Base-by-base conservation (phyloP, 2,329 filamentous ascomycete genomes). In the Fonsecaea erecta region DNA sequence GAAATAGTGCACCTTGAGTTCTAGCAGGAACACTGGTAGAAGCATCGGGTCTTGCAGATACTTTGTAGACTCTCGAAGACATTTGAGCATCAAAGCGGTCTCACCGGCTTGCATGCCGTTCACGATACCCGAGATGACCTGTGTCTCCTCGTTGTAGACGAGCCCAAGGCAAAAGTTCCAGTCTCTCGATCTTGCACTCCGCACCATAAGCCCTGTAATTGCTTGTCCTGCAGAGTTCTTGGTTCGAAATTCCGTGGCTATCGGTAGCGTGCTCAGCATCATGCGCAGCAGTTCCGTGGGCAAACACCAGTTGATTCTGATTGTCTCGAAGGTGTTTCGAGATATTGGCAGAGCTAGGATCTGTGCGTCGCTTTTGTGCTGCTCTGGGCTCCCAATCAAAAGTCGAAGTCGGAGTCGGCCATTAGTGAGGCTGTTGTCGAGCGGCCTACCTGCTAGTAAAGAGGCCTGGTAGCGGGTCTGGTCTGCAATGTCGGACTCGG, bases 161-260 rank as follows among this genome's bases (percentile, higher is more conserved):
- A 67, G 43, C 8, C 37, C 65, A 18, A 67, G 40, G 28, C 65
- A 67, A 58, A 64, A 67, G 40, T 65, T 67, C 65, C 65, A 67
- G 24, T 67, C 65, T 26, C 65, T 59, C 16, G 65, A 67, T 62
- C 65, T 57, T 14, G 56, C 65, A 24, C 57, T 60, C 46, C 65
- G 34, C n/a, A 63, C 24, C 62, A 67, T 67, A 11, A 67, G 28
- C 26, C 57, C 65, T 1, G 52, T 65, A 14, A 58, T 26, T 5
- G 46, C n/a, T n/a, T 37, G n/a, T 12, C 43, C 63, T 5, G n/a
- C 9, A 1, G 12, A 18, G 24, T 59, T 30, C 18, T 18, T 18
- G 14, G 56, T 32, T 21, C 12, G 21, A n/a, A 67, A 64, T n/a
- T 59, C 51, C 21, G 37, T 43, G 16, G 43, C 34, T 14, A 67